phyloP scores from a whole-genome alignment of 2,329 filamentous ascomycete genomes.

The Botryotinia calthae region DNA sequence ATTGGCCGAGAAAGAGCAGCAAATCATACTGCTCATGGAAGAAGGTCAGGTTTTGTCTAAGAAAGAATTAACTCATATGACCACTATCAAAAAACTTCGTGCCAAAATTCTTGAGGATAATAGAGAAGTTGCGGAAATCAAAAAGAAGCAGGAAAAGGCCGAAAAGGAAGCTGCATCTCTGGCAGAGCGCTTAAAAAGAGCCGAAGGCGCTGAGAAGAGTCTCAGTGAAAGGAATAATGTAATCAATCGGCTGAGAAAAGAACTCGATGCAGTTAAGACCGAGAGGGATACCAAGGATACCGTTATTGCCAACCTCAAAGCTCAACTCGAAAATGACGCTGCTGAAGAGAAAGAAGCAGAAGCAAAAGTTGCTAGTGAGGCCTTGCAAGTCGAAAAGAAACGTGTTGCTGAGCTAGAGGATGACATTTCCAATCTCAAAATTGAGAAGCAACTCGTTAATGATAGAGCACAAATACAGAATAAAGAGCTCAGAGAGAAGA shows the following conservation, averaged over 20 bases:
- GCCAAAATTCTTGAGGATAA: constrained; percentile 64
- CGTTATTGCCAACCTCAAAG: constrained; percentile 65
- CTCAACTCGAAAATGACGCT: constrained; percentile 65
- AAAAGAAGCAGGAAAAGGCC: constrained; percentile 57
- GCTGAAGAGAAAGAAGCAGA: constrained; percentile 66
- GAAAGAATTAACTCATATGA: constrained; percentile 79
- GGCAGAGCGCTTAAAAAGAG: constrained; percentile 49
- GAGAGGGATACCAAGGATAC: constrained; percentile 63
- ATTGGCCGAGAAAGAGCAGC: constrained; percentile 84
- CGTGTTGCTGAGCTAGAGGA: constrained; percentile 55
- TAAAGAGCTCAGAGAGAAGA: constrained; percentile 69
- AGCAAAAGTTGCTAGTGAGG: constrained; percentile 63
- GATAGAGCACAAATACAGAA: constrained; percentile 69
- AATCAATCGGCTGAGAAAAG: constrained; percentile 51
- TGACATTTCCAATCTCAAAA: constrained; percentile 61
- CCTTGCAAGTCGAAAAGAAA: constrained; percentile 64
- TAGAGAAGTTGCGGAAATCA: constrained; percentile 59
- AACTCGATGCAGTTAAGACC: constrained; percentile 58
- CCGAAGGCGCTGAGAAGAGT: constrained; percentile 55
- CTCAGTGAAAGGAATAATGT: constrained; percentile 53
- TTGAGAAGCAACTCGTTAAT: constrained; percentile 73
- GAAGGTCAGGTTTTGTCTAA: constrained; percentile 88
- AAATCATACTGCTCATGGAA: constrained; percentile 84
- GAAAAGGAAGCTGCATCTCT: constrained; percentile 49
- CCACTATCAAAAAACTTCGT: constrained; percentile 78